Evolutionary conservation across 352 stramenopile species (phyloP).

Genomic region (Phytopythium vexans): DNA sequence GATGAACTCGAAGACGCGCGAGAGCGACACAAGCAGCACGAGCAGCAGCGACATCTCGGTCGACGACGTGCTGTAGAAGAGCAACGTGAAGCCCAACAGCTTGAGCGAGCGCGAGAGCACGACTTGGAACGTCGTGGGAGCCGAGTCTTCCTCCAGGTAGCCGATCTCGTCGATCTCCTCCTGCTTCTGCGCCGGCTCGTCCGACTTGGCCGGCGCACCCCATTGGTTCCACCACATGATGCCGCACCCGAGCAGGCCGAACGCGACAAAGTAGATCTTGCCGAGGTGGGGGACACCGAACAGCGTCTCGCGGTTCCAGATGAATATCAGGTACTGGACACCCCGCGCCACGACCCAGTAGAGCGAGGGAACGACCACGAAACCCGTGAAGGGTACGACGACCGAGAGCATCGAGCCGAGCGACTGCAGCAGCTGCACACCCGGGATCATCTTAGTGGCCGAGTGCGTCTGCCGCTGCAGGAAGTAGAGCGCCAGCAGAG

Average conservation of each 20-base stretch:
- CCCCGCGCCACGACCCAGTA: conserved; percentile 64
- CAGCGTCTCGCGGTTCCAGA: conserved; percentile 71
- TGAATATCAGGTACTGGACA: conserved; percentile 48
- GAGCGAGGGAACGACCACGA: conserved; percentile 73
- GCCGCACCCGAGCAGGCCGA: conserved; percentile 61
- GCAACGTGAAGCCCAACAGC: conserved; percentile 52
- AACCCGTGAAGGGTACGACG: conserved; percentile 68
- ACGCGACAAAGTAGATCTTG: conserved; percentile 85
- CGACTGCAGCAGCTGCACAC: conserved; percentile 63
- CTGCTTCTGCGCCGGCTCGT: conserved; percentile 43
- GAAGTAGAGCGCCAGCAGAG: conserved; percentile 72
- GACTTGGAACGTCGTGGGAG: conserved; percentile 61
- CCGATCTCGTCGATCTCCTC: conserved; percentile 72
- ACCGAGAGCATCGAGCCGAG: conserved; percentile 67
- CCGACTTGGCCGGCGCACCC: conserved; percentile 48
- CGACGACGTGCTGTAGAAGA: conserved; percentile 84
- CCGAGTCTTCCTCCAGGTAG: conserved; percentile 47
- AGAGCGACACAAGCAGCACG: conserved; percentile 66
- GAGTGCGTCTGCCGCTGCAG: conserved; percentile 75
- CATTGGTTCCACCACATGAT: conserved; percentile 88
- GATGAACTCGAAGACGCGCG: conserved; percentile 71
- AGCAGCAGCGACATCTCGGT: conserved; percentile 69
- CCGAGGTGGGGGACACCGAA: conserved; percentile 76
- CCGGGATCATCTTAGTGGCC: conserved; percentile 64
- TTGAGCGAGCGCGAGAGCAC: conserved; percentile 58